Evolutionary conservation across 2,329 filamentous ascomycete genomes (phyloP), one percentile per base, ranked within the genome.

Genomic region (Canariomyces notabilis): DNA sequence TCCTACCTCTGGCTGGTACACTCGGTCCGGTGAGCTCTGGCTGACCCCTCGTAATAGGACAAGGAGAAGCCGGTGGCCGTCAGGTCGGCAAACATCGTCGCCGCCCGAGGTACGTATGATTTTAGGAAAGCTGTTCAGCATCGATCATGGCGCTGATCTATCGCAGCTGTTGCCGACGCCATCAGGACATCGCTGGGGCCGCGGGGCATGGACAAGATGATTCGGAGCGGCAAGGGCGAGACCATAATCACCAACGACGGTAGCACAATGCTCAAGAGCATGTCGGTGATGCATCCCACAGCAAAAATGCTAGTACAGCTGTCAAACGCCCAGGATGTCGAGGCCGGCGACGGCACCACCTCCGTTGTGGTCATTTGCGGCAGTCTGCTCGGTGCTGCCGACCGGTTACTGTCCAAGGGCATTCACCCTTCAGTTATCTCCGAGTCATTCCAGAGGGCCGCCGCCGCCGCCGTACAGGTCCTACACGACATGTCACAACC

Each of bases 31-130:
- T 50, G 54, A 67, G 60, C 63, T 67, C 59, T 61, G 61, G 26
- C 51, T 58, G 49, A 58, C 52, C 47, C 37, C 38, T 31, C 32
- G 22, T 32, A 34, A 46, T 58, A 84, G 81, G 80, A 84, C 65
- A 98, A 96, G 82, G 93, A 96, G 76, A 98, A 98, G 88, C 93
- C 93, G 59, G 85, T 93, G 76, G 93, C 93, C 57, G 93, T 98
- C 57, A 86, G 93, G 60, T 90, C 87, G 56, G 87, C 88, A 64
- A 98, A 98, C 73, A 97, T 98, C 70, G 86, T 95, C 64, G 93
- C 93, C 60, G 93, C 93, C 61, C 82, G 91, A 88, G 89, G 89
- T 91, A 77, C 59, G 72, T 54, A 43, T 21, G 9, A 7, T 38
- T 14, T 15, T 6, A 16, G 1, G 12, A 31, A 31, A 40, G 31